A percentile compares a stretch with the other conserved stretches of the same genome.
phyloP scores from a whole-genome alignment of 2,329 filamentous ascomycete genomes.

The Aureobasidium sp. region DNA sequence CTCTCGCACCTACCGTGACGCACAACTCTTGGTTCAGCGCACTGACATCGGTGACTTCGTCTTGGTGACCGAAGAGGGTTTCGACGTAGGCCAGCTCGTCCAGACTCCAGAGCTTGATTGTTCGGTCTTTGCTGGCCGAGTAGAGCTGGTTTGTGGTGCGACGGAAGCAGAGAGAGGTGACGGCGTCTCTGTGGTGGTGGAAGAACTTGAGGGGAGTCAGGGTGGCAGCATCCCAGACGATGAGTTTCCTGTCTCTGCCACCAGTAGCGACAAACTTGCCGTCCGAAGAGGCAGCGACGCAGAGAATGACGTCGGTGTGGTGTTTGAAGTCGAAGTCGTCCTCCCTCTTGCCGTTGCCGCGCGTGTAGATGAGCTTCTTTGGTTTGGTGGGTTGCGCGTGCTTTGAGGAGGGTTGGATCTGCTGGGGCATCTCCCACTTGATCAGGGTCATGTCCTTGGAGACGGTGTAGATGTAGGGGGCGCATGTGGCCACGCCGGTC shows the following conservation, averaged over 20 bases:
- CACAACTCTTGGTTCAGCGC: constrained; percentile 81
- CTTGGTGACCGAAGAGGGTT: constrained; percentile 93
- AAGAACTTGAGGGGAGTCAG: constrained; percentile 77
- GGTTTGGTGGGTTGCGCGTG: constrained; percentile 56
- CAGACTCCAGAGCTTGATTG: constrained; percentile 90
- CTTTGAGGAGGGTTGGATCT: constrained; percentile 27
- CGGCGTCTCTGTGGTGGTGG: constrained; percentile 81
- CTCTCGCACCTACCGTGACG: constrained; percentile 80
- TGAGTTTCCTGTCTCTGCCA: constrained; percentile 73
- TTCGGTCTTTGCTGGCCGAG: constrained; percentile 82
- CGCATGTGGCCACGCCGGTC: constrained; percentile 71
- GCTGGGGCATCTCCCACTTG: constrained; percentile 78
- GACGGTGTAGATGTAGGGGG: constrained; percentile 79
- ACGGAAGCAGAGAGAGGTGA: constrained; percentile 79
- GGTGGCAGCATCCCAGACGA: constrained; percentile 79
- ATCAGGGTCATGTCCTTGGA: constrained; percentile 77
- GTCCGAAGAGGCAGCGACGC: constrained; percentile 78
- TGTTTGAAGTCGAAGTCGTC: constrained; percentile 58
- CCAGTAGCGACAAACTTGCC: constrained; percentile 89
- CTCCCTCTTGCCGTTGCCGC: constrained; percentile 54
- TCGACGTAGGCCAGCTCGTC: constrained; percentile 91
- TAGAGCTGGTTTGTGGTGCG: constrained; percentile 73
- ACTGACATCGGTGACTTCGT: constrained; percentile 77
- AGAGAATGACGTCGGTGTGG: constrained; percentile 73
- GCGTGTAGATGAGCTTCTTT: constrained; percentile 55